Conservation (phyloP, 2,329 filamentous ascomycete species). For the Sporothrix sp. region DNA sequence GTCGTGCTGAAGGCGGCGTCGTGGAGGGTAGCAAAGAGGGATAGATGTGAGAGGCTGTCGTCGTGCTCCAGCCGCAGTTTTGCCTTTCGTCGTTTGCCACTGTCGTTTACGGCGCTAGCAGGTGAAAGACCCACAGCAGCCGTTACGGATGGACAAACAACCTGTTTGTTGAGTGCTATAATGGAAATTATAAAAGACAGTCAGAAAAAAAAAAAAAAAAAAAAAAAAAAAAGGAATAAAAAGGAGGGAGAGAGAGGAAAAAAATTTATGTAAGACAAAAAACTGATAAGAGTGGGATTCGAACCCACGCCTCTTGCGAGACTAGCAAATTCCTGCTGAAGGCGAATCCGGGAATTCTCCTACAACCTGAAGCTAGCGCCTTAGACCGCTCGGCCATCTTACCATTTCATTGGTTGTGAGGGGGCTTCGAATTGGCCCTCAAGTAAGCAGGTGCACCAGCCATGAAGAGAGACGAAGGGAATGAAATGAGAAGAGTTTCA, state of each 20-base stretch:
- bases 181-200: too few species aligned
- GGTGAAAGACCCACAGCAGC: too few species aligned
- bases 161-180: too few species aligned
- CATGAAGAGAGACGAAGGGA: not conserved
- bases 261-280: slow-evolving; percentile 1
- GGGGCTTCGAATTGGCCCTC: not conserved
- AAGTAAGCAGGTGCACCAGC: not conserved
- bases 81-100: too few species aligned
- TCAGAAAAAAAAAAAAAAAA: not conserved
- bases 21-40: too few species aligned
- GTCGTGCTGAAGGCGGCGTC: too few species aligned
- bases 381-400: slow-evolving; percentile 8
- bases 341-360: slow-evolving; percentile 3
- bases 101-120: too few species aligned
- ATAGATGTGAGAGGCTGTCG: too few species aligned
- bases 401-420: slow-evolving; percentile 1
- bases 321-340: slow-evolving; percentile 3
- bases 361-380: slow-evolving; percentile 6
- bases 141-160: too few species aligned
- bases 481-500: slow-evolving; percentile 5
- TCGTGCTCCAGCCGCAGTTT: too few species aligned
- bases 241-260: not conserved
- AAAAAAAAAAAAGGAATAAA: not conserved
- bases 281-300: slow-evolving; percentile 8
- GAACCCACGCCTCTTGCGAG: slow-evolving; percentile 8